Evolutionary conservation across 2,329 filamentous ascomycete genomes (phyloP).

Genomic region (Venturia oleaginea): DNA sequence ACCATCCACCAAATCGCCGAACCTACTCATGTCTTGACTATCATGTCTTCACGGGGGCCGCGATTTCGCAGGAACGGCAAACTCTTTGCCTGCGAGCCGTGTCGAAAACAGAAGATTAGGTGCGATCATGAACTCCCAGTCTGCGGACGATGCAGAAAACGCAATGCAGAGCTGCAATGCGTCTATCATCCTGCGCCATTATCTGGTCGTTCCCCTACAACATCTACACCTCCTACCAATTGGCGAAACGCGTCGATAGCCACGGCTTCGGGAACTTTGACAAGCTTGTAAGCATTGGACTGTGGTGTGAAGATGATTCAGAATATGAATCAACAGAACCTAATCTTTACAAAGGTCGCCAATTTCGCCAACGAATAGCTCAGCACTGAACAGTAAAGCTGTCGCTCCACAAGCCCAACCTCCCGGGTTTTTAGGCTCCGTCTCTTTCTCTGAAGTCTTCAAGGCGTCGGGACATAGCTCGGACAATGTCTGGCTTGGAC

Average conservation of each 20-base stretch:
- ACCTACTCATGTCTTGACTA: background rate
- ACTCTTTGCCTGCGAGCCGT: constrained; percentile 10
- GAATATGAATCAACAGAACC: background rate
- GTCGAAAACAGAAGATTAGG: constrained; percentile 10
- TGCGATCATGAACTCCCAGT: constrained; percentile 9
- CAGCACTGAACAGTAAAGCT: background rate
- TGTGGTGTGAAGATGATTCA: background rate
- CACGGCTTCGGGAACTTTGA: background rate
- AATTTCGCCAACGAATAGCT: background rate
- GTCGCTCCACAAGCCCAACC: background rate
- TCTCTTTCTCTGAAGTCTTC: constrained; percentile 9
- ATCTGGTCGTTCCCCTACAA: background rate
- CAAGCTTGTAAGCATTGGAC: background rate
- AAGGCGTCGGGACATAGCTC: constrained; percentile 11
- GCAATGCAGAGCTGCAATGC: constrained; percentile 10
- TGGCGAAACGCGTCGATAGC: background rate
- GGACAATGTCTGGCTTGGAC: constrained; percentile 12
- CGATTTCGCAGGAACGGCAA: constrained; percentile 12
- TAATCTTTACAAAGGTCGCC: background rate
- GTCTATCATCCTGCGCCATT: constrained; percentile 11
- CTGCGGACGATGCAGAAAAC: constrained; percentile 8
- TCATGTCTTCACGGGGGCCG: constrained; percentile 9
- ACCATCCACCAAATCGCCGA: background rate
- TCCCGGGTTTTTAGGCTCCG: constrained; percentile 8
- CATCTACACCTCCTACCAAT: background rate